A percentile compares a stretch with the other conserved stretches of the same genome.
Evolutionary conservation across 352 stramenopile species (phyloP).

Genomic region (Phytophthora multivora): DNA sequence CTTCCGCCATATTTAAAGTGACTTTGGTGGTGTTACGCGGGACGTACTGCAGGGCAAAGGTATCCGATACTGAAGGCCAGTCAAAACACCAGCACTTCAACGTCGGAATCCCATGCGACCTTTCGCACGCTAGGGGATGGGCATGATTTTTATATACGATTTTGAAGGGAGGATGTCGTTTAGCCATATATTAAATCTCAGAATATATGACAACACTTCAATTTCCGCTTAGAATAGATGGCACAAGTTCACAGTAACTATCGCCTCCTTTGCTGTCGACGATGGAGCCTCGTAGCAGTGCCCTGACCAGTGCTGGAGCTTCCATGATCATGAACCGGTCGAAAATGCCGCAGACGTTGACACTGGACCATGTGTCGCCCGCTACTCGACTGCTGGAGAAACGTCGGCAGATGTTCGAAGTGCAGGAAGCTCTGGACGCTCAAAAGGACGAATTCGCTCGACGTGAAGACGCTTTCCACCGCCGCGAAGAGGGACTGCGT

Average conservation of each 20-base stretch:
- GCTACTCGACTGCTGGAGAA: slow-evolving; percentile 94
- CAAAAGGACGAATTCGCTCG: slow-evolving; percentile 95
- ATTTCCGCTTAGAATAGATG: slow-evolving; percentile 28
- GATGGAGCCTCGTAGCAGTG: slow-evolving; percentile 61
- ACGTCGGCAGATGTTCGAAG: slow-evolving; percentile 95
- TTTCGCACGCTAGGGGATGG: slow-evolving; percentile 6
- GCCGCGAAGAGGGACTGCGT: slow-evolving; percentile 92
- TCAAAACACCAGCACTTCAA: slow-evolving; percentile 11
- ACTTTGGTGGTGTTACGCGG: too few species aligned
- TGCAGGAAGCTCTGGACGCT: slow-evolving; percentile 92
- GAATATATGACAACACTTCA: slow-evolving; percentile 11
- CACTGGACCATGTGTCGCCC: slow-evolving; percentile 93
- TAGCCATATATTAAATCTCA: not conserved
- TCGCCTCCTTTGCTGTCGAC: not conserved
- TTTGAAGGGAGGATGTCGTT: too few species aligned
- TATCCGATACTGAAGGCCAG: slow-evolving; percentile 20
- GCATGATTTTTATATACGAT: too few species aligned
- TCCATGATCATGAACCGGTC: slow-evolving; percentile 74
- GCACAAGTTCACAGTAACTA: slow-evolving; percentile 1
- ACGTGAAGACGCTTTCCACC: slow-evolving; percentile 90
- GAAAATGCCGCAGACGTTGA: slow-evolving; percentile 88
- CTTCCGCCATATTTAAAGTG: slow-evolving; percentile 10
- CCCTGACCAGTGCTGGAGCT: slow-evolving; percentile 61
- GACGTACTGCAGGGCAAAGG: not conserved
- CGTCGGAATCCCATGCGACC: slow-evolving; percentile 12